Evolutionary conservation across 352 stramenopile species (phyloP).

Genomic region (Globisporangium cederbergense): DNA sequence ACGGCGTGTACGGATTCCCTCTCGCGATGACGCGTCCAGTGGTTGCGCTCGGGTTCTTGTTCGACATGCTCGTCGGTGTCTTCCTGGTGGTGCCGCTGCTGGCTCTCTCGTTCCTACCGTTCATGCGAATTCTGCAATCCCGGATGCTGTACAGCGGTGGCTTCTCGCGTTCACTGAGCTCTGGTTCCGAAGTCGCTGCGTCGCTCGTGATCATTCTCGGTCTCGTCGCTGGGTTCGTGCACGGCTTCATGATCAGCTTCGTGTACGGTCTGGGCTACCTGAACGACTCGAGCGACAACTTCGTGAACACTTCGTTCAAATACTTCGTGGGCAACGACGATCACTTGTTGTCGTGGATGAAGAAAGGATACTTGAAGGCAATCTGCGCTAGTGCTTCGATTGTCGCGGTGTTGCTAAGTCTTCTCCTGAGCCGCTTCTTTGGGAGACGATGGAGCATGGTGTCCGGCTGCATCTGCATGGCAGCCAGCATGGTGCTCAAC

Average conservation of each 20-base stretch:
- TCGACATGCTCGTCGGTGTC: slow-evolving; percentile 80
- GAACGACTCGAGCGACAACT: slow-evolving; percentile 66
- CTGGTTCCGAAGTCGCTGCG: slow-evolving; percentile 76
- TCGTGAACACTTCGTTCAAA: slow-evolving; percentile 77
- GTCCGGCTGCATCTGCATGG: slow-evolving; percentile 47
- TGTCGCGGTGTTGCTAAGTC: slow-evolving; percentile 41
- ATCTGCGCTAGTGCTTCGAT: slow-evolving; percentile 49
- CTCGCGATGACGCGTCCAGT: slow-evolving; percentile 70
- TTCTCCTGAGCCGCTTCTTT: slow-evolving; percentile 55
- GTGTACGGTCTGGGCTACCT: slow-evolving; percentile 68
- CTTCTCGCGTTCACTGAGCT: slow-evolving; percentile 75
- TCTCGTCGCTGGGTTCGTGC: slow-evolving; percentile 70
- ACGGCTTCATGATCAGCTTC: slow-evolving; percentile 73
- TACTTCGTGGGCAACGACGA: slow-evolving; percentile 48
- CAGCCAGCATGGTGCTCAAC: slow-evolving; percentile 48
- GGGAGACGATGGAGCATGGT: slow-evolving; percentile 61
- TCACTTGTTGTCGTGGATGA: slow-evolving; percentile 46
- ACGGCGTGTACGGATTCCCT: slow-evolving; percentile 58
- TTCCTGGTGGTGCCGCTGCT: slow-evolving; percentile 78
- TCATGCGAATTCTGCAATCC: slow-evolving; percentile 85
- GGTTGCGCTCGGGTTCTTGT: slow-evolving; percentile 75
- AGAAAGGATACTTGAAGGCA: slow-evolving; percentile 56
- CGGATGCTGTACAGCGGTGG: slow-evolving; percentile 87
- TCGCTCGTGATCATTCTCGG: slow-evolving; percentile 78
- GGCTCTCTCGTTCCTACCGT: slow-evolving; percentile 71